These are phyloP conservation scores for Allium sativum DNA, from an alignment of 106 monocot species.

Conservation along the genomic window DNA sequence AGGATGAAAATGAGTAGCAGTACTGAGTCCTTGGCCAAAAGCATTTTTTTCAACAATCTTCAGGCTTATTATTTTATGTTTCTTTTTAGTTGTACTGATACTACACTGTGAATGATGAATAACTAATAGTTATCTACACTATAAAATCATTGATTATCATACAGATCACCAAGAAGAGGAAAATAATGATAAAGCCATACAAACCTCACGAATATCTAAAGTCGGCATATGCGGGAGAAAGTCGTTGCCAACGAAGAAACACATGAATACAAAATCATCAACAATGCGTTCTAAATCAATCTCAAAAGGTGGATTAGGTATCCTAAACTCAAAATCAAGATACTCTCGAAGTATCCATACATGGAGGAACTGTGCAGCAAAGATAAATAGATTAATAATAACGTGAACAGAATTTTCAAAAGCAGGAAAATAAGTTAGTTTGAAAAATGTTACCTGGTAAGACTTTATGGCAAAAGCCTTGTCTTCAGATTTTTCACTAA, in stretches of 20 bases:
- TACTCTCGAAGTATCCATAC: slow-evolving; percentile 96
- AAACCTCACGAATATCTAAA: slow-evolving; percentile 92
- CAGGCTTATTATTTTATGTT: neutral
- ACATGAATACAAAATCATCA: slow-evolving; percentile 96
- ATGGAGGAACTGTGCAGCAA: slow-evolving; percentile 69
- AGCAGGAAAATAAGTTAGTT: neutral
- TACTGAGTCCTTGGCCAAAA: too few relatives aligned
- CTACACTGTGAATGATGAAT: neutral
- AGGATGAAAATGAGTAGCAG: too few relatives aligned
- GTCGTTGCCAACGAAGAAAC: slow-evolving; percentile 98
- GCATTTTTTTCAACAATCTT: too few relatives aligned
- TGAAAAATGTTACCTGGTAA: slow-evolving; percentile 51
- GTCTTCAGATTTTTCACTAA: slow-evolving; percentile 67
- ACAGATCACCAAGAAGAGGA: neutral
- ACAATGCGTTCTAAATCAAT: slow-evolving; percentile 87
- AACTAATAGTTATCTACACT: neutral
- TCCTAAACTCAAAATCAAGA: slow-evolving; percentile 77
- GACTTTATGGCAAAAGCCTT: slow-evolving; percentile 59
- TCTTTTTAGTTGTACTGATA: neutral
- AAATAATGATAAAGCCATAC: neutral
- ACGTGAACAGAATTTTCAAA: neutral
- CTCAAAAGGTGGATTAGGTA: slow-evolving; percentile 72
- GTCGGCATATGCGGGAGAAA: slow-evolving; percentile 99
- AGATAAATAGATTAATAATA: neutral
- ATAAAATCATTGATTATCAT: neutral